Conservation (phyloP, 331 rosid species). For the Arachis monticola region DNA sequence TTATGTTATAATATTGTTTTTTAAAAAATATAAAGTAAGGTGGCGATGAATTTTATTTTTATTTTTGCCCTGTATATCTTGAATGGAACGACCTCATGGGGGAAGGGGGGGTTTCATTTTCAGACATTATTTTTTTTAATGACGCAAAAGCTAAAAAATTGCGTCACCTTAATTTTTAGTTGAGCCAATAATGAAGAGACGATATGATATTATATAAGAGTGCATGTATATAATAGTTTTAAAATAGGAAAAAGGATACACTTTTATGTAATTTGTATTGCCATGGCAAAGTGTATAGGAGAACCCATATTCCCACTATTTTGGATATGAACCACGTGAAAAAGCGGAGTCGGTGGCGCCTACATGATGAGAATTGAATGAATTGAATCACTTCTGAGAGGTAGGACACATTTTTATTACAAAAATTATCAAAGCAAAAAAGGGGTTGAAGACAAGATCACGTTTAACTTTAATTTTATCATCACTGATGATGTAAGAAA, state of each 20-base stretch:
- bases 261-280: conserved; percentile 27
- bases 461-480: conserved; percentile 45
- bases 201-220: conserved; percentile 43
- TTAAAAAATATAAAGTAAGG: background rate
- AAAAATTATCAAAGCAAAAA: conserved; percentile 37
- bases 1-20: background rate
- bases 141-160: conserved; percentile 21
- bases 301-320: conserved; percentile 42
- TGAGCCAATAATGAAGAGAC: conserved; percentile 39
- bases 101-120: no score
- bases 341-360: conserved; percentile 44
- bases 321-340: conserved; percentile 49
- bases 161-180: conserved; percentile 19
- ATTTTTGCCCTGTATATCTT: no score
- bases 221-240: conserved; percentile 39
- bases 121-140: background rate
- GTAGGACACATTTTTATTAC: conserved; percentile 46
- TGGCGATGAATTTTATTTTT: background rate
- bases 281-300: conserved; percentile 37
- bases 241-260: conserved; percentile 16
- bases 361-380: conserved; percentile 11
- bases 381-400: conserved; percentile 23
- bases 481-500: conserved; percentile 45
- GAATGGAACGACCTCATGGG: no score
- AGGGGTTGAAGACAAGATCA: conserved; percentile 51